These are phyloP conservation scores for Rutstroemia sp. DNA, from an alignment of 2,329 filamentous ascomycete species.

Conservation along the genomic window DNA sequence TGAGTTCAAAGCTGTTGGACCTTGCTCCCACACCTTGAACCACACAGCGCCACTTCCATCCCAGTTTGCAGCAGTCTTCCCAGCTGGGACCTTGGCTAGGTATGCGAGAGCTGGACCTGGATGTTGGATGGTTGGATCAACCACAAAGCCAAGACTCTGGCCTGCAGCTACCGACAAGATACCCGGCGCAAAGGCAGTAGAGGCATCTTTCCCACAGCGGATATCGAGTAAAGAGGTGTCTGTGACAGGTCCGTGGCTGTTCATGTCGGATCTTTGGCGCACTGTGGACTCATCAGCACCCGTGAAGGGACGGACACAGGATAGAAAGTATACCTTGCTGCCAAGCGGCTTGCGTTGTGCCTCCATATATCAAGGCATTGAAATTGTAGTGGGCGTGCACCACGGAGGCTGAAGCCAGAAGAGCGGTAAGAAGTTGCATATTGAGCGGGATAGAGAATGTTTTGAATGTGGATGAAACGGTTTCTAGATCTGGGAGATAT, in stretches of 20 bases:
- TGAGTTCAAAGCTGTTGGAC: slow-evolving; percentile 12
- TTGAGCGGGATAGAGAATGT: background rate
- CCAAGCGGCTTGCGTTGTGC: slow-evolving; percentile 17
- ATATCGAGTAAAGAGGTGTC: slow-evolving; percentile 33
- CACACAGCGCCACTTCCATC: slow-evolving; percentile 23
- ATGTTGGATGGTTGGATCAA: slow-evolving; percentile 24
- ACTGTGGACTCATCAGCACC: no score
- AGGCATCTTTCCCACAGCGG: slow-evolving; percentile 33
- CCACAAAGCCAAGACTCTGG: slow-evolving; percentile 17
- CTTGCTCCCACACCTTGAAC: slow-evolving; percentile 26
- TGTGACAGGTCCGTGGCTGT: slow-evolving; percentile 11
- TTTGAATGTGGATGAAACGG: no score
- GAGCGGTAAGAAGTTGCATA: slow-evolving; percentile 12
- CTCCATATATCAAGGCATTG: slow-evolving; percentile 15
- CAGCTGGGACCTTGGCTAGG: slow-evolving; percentile 22
- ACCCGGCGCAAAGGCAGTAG: slow-evolving; percentile 15
- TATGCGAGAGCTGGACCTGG: slow-evolving; percentile 23
- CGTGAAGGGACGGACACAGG: background rate
- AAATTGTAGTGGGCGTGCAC: slow-evolving; percentile 24
- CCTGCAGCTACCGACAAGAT: slow-evolving; percentile 24
- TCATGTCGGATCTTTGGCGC: no score
- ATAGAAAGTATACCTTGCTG: slow-evolving; percentile 21
- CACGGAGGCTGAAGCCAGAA: slow-evolving; percentile 17
- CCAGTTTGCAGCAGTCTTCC: slow-evolving; percentile 20
- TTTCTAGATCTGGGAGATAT: no score